These are phyloP conservation scores for Tuber calosporum DNA, from an alignment of 495 filamentous ascomycete genomes.

Conservation along the genomic window DNA sequence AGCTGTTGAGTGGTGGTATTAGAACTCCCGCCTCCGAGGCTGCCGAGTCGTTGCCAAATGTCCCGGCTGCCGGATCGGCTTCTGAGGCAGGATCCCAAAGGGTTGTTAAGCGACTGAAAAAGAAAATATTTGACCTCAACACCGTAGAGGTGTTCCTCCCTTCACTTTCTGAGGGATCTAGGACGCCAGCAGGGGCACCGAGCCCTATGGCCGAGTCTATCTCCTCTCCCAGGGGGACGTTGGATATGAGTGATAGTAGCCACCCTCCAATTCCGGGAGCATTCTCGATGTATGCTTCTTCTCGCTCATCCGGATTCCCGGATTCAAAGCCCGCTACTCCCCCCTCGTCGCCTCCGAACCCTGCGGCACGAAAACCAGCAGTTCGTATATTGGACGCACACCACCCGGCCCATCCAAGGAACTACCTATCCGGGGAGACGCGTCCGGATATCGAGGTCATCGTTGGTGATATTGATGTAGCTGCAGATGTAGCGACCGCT, in stretches of 20 bases:
- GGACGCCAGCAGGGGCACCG: neutral
- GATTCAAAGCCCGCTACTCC: constrained; percentile 25
- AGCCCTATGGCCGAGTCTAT: neutral
- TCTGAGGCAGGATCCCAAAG: constrained; percentile 18
- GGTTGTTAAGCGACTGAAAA: constrained; percentile 29
- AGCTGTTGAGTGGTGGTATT: constrained; percentile 18
- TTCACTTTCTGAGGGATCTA: constrained; percentile 21
- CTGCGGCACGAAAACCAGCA: constrained; percentile 9
- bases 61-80: constrained; percentile 23
- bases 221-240: neutral
- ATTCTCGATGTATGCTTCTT: constrained; percentile 50
- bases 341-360: constrained; percentile 8
- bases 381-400: constrained; percentile 30
- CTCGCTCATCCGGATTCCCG: constrained; percentile 2
- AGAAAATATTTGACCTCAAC: constrained; percentile 43
- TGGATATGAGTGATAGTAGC: constrained; percentile 34
- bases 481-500: constrained; percentile 62
- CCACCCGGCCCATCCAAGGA: neutral
- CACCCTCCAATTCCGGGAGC: constrained; percentile 52
- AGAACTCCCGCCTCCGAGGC: neutral
- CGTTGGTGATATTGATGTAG: constrained; percentile 51
- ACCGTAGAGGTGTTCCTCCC: constrained; percentile 41
- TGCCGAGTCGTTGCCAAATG: neutral
- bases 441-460: constrained; percentile 49
- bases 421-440: neutral